A percentile compares a stretch with the other conserved stretches of the same genome.
Evolutionary conservation across 345 rosid genomes (phyloP).

Genomic region (Geranium rotundifolium): DNA sequence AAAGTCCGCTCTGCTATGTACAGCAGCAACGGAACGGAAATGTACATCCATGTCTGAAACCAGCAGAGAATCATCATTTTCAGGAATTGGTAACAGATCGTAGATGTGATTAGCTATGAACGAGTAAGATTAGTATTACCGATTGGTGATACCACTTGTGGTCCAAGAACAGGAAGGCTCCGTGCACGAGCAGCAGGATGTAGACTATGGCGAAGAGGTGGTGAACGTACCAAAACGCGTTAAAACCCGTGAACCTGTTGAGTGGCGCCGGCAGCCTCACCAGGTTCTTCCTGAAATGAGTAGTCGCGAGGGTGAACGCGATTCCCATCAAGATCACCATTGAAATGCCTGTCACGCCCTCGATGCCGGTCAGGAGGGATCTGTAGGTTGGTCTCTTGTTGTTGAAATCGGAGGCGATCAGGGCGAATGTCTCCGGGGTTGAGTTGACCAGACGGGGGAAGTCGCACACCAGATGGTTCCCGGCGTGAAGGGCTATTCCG

Average conservation of each 20-base stretch:
- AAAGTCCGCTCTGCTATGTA: constrained; percentile 64
- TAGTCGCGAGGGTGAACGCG: constrained; percentile 64
- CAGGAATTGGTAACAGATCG: not conserved
- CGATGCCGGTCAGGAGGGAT: constrained; percentile 48
- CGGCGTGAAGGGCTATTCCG: constrained; percentile 64
- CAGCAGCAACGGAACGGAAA: constrained; percentile 64
- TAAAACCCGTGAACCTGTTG: constrained; percentile 77
- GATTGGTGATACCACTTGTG: constrained; percentile 63
- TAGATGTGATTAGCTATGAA: not conserved
- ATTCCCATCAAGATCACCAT: constrained; percentile 64
- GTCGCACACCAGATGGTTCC: constrained; percentile 68
- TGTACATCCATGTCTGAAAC: constrained; percentile 91
- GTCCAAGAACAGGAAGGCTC: constrained; percentile 54
- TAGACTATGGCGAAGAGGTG: constrained; percentile 78
- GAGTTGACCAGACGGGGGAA: constrained; percentile 59
- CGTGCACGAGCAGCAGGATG: constrained; percentile 64
- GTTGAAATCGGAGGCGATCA: constrained; percentile 45
- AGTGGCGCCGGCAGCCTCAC: constrained; percentile 72
- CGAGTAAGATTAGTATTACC: constrained; percentile 32
- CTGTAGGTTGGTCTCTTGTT: constrained; percentile 51
- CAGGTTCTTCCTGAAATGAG: constrained; percentile 46
- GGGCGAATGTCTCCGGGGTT: constrained; percentile 46
- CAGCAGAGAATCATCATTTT: not conserved
- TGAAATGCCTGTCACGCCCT: constrained; percentile 63
- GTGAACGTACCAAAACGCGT: constrained; percentile 97